Percentiles rank a stretch among this genome's conserved stretches.
Evolutionary conservation across 225 moss, liverwort and hornwort genomes (phyloP).

Genomic region (Neckera pumila): DNA sequence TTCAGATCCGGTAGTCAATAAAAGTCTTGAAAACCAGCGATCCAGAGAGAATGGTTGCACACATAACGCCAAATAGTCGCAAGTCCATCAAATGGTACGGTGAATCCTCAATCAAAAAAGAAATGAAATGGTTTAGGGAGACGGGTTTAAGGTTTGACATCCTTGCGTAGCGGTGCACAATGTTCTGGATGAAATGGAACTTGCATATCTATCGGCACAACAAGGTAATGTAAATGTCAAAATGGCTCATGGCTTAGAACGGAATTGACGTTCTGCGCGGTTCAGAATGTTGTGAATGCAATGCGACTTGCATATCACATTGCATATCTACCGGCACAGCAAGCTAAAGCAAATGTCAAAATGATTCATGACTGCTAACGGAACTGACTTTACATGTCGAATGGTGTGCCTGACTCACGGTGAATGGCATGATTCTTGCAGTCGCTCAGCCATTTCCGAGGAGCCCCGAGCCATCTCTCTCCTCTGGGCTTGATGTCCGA

Average conservation of each 20-base stretch:
- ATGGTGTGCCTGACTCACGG: neutral
- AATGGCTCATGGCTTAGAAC: neutral
- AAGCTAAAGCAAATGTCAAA: neutral
- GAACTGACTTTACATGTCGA: neutral
- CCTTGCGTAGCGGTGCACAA: too few species aligned
- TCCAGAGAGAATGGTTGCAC: neutral
- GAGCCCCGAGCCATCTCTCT: constrained; percentile 3
- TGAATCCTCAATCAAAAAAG: neutral
- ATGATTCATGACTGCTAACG: neutral
- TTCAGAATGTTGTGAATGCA: neutral
- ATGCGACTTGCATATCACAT: neutral
- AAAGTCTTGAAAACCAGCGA: neutral
- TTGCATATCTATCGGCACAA: neutral
- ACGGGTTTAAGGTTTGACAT: neutral
- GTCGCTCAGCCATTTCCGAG: constrained; percentile 3
- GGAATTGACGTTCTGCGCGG: neutral
- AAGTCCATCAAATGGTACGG: neutral
- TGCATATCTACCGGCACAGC: neutral
- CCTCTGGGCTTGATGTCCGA: constrained; percentile 18
- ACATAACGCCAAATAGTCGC: too few species aligned
- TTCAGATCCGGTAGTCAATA: neutral
- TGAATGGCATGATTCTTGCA: neutral
- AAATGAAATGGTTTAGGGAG: neutral
- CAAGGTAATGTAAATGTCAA: neutral
- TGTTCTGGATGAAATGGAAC: neutral